phyloP scores from a whole-genome alignment of 352 stramenopile genomes.

The Phytophthora podocarpi region DNA sequence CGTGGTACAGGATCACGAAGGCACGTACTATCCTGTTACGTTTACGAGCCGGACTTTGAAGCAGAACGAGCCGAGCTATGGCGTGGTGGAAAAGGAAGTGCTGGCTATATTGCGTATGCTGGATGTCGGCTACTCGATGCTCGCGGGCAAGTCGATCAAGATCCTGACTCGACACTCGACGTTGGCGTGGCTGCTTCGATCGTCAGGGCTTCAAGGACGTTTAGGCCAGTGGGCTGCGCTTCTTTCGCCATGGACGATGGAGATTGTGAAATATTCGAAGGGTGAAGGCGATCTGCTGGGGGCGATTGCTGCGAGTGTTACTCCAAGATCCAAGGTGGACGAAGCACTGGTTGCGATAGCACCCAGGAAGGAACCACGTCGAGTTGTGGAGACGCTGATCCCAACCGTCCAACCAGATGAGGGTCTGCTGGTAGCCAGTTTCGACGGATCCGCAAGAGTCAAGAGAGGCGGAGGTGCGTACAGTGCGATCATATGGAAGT shows the following conservation, averaged over 20 bases:
- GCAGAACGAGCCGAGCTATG: constrained; percentile 15
- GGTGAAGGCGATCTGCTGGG: constrained; percentile 1
- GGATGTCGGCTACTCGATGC: constrained; percentile 4
- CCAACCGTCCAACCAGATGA: not conserved
- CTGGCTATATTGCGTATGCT: constrained; percentile 5
- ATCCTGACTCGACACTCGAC: constrained; percentile 5
- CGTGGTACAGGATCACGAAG: constrained; percentile 17
- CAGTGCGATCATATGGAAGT: constrained; percentile 10
- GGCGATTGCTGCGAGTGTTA: constrained; percentile 1
- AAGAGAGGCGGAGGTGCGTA: constrained; percentile 3
- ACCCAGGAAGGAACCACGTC: not conserved
- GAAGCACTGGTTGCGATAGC: not conserved
- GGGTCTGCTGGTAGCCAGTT: not conserved
- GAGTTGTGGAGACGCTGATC: too few species aligned
- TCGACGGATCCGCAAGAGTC: constrained; percentile 8
- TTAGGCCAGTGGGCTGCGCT: not conserved
- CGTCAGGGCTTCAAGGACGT: not conserved
- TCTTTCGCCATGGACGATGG: not conserved
- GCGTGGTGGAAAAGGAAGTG: constrained; percentile 7
- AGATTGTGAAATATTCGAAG: constrained; percentile 1
- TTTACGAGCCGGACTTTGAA: constrained; percentile 22
- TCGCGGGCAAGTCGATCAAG: constrained; percentile 5
- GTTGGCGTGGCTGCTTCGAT: constrained; percentile 11
- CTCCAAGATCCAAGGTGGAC: not conserved
- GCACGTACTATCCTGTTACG: constrained; percentile 2